Evolutionary conservation across 2,329 filamentous ascomycete genomes (phyloP), one percentile per base, ranked within the genome.

Genomic region (Exophiala viscosa): DNA sequence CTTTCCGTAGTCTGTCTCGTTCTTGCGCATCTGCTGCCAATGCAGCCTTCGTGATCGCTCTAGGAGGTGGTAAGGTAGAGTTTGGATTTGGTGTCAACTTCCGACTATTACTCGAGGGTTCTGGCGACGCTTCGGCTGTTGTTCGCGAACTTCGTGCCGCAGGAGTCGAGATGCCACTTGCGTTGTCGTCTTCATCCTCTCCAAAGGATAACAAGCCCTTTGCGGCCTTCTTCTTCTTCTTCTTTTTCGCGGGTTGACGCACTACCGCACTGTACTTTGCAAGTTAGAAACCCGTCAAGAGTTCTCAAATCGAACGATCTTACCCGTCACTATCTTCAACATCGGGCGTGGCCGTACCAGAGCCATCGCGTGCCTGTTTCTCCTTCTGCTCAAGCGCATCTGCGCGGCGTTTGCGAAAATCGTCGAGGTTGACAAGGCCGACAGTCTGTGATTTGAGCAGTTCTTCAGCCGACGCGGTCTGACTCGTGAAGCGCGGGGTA

Each of bases 361-460:
- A 75, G 36, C 76, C 79, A 60, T 88, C 86, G 65, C 85, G 83
- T 10, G 83, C 85, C 65, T 93, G 89, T 64, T 87, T 83, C 66
- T 93, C 89, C 66, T 93, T 92, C 67, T 89, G 85, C 69, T 96
- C 92, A 43, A 96, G 76, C n/a, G 91, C 89, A 71, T 96, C 90
- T 62, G 90, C 91, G 70, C 92, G 89, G 54, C 93, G 85, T 74
- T 99, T 97, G 70, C 92, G 90, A 70, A 95, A 97, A 68, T 97
- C 93, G 60, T 88, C 90, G 39, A 96, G 84, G 52, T 88, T 83
- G 48, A 97, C 92, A 2, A 99, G 84, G 36, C 93, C 93, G 60
- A 96, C 90, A 0, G 90, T 95, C 65, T 90, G 85, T 48, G 84
- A 88, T 55, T 92, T 92, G 43, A 96, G 79, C 11, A 90, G 78